phyloP scores from a whole-genome alignment of 768 basidiomycete species.

The Pisolithus orientalis region DNA sequence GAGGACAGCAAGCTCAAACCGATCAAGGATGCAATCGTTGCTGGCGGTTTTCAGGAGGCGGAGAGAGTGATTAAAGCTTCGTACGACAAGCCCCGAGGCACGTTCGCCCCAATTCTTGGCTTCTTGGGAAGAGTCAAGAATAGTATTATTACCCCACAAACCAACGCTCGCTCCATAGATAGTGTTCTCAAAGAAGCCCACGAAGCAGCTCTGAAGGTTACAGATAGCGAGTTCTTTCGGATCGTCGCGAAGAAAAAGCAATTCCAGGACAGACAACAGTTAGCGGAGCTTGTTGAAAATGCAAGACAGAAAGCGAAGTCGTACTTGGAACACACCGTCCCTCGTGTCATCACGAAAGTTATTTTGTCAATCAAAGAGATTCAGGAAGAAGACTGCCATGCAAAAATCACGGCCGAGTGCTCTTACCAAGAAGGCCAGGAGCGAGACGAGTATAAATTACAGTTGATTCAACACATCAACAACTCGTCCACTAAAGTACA shows the following conservation, averaged over 20 bases:
- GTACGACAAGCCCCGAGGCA: neutral
- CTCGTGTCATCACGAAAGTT: constrained; percentile 4
- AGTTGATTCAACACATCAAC: constrained; percentile 18
- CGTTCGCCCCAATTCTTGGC: no score
- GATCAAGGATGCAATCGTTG: constrained; percentile 5
- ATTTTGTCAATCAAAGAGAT: constrained; percentile 5
- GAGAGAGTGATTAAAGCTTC: neutral
- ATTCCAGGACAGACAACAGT: neutral
- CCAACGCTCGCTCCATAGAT: neutral
- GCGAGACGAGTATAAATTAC: constrained; percentile 2
- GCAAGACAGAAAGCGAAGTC: neutral
- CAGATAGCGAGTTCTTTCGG: constrained; percentile 11
- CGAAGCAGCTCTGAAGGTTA: neutral
- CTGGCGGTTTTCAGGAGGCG: neutral
- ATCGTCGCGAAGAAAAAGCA: neutral
- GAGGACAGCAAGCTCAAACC: neutral
- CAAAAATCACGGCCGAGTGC: constrained; percentile 1
- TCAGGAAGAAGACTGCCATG: constrained; percentile 1
- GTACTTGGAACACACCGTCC: neutral
- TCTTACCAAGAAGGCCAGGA: constrained; percentile 5
- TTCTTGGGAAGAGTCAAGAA: neutral
- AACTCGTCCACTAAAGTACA: neutral
- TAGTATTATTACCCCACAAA: neutral
- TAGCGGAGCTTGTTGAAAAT: neutral
- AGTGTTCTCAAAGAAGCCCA: constrained; percentile 1